Conservation (phyloP, 352 stramenopile species). For the Salisapilia sapeloensis region DNA sequence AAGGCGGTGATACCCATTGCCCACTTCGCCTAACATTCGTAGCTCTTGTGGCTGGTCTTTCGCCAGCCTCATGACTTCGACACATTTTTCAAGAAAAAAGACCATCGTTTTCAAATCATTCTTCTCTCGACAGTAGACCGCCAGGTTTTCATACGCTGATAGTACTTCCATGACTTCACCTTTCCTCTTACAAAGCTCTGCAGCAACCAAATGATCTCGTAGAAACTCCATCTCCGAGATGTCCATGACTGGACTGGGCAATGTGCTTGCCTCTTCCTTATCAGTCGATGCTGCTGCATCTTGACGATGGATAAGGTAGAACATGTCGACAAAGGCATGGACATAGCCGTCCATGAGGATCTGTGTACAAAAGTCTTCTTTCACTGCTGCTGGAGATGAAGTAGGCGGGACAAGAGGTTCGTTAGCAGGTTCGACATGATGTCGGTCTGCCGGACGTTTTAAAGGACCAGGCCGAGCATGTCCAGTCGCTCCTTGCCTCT, state of each 20-base stretch:
- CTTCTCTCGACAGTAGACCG: slow-evolving; percentile 51
- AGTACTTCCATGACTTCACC: slow-evolving; percentile 78
- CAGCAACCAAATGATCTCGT: slow-evolving; percentile 68
- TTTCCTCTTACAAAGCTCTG: slow-evolving; percentile 79
- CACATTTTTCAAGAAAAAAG: slow-evolving; percentile 89
- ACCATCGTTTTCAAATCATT: slow-evolving; percentile 80
- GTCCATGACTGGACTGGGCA: slow-evolving; percentile 6
- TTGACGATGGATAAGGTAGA: slow-evolving; percentile 84
- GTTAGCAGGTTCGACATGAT: too few species aligned
- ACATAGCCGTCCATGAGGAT: slow-evolving; percentile 83
- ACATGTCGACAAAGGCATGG: slow-evolving; percentile 89
- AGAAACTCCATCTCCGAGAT: slow-evolving; percentile 74
- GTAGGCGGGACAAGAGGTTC: too few species aligned
- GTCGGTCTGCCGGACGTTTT: too few species aligned
- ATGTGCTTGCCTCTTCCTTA: slow-evolving; percentile 1
- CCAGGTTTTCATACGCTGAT: slow-evolving; percentile 67
- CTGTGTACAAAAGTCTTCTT: slow-evolving; percentile 69
- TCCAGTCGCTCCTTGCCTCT: too few species aligned
- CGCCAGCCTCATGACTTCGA: slow-evolving; percentile 79
- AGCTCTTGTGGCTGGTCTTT: slow-evolving; percentile 80
- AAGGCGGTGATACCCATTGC: slow-evolving; percentile 56
- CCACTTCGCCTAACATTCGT: slow-evolving; percentile 69
- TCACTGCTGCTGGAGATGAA: too few species aligned
- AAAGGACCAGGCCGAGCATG: too few species aligned
- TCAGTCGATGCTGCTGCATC: slow-evolving; percentile 8